phyloP scores from a whole-genome alignment of 1,139 yeast genomes.

The Wickerhamomyces sp. region DNA sequence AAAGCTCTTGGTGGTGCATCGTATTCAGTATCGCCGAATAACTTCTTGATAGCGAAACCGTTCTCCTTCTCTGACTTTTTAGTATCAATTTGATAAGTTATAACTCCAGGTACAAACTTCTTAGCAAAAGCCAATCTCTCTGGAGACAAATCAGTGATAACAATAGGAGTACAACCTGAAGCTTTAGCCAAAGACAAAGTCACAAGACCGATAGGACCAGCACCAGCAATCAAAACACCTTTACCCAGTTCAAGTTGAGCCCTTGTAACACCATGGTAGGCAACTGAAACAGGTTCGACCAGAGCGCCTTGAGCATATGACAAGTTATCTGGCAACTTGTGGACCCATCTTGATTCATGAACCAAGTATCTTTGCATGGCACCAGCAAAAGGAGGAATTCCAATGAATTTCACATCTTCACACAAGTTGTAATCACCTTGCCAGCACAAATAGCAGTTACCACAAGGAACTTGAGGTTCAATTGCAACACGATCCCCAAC shows the following conservation, averaged over 20 bases:
- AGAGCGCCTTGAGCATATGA: slow-evolving; percentile 80
- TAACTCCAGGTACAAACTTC: slow-evolving; percentile 27
- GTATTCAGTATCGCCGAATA: slow-evolving; percentile 26
- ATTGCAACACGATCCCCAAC: slow-evolving; percentile 80
- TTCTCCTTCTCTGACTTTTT: slow-evolving; percentile 23
- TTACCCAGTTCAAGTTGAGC: slow-evolving; percentile 67
- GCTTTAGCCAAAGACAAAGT: slow-evolving; percentile 73
- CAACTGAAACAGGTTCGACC: slow-evolving; percentile 84
- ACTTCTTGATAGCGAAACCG: slow-evolving; percentile 26
- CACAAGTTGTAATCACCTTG: slow-evolving; percentile 74
- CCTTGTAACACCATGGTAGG: slow-evolving; percentile 71
- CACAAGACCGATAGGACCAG: slow-evolving; percentile 87
- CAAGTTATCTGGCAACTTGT: slow-evolving; percentile 70
- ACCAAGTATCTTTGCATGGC: slow-evolving; percentile 63
- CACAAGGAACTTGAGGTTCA: slow-evolving; percentile 80
- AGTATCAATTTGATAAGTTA: slow-evolving; percentile 28
- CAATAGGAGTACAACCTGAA: slow-evolving; percentile 63
- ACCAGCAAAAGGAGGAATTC: slow-evolving; percentile 69
- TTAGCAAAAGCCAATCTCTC: slow-evolving; percentile 24
- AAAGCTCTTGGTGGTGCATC: slow-evolving; percentile 38
- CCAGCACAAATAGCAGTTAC: slow-evolving; percentile 66
- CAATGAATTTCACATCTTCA: slow-evolving; percentile 79
- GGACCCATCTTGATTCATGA: slow-evolving; percentile 70
- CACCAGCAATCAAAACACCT: slow-evolving; percentile 73
- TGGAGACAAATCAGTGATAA: slow-evolving; percentile 24